phyloP scores from a whole-genome alignment of 257 asterid genomes.

The Mitragyna speciosa region DNA sequence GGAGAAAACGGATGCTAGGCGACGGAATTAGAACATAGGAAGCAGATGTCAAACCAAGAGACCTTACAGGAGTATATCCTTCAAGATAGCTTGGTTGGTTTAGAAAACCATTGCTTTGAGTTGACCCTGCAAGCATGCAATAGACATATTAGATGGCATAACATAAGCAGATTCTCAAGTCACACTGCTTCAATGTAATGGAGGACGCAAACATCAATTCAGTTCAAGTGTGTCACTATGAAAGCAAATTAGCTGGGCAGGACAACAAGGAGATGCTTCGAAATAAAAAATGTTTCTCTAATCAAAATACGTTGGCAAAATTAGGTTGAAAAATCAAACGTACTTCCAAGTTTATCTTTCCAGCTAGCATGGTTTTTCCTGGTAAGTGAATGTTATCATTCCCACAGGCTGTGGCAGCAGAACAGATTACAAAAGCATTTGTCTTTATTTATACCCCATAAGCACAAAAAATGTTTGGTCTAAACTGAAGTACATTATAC shows the following conservation, averaged over 20 bases:
- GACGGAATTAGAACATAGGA: conserved; percentile 85
- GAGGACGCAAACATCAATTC: neutral
- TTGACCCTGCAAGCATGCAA: conserved; percentile 54
- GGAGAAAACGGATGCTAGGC: conserved; percentile 87
- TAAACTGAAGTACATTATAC: neutral
- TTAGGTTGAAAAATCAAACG: neutral
- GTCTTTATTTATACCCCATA: neutral
- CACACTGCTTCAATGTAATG: neutral
- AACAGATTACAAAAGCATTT: neutral
- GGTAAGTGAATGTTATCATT: neutral
- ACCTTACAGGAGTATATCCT: conserved; percentile 90
- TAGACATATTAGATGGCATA: conserved; percentile 13
- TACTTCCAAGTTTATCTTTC: neutral
- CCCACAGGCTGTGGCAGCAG: neutral
- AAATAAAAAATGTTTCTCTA: neutral
- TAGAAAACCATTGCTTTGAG: conserved; percentile 61
- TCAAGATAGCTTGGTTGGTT: conserved; percentile 76
- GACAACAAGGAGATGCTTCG: neutral
- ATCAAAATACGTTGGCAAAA: neutral
- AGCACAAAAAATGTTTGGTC: neutral
- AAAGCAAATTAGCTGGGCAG: neutral
- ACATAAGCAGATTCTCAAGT: neutral
- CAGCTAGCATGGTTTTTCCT: neutral
- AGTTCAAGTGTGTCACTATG: neutral
- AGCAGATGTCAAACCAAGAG: conserved; percentile 81